phyloP scores from a whole-genome alignment of 176 grass and related monocot species.

The Aegilops sharonensis region DNA sequence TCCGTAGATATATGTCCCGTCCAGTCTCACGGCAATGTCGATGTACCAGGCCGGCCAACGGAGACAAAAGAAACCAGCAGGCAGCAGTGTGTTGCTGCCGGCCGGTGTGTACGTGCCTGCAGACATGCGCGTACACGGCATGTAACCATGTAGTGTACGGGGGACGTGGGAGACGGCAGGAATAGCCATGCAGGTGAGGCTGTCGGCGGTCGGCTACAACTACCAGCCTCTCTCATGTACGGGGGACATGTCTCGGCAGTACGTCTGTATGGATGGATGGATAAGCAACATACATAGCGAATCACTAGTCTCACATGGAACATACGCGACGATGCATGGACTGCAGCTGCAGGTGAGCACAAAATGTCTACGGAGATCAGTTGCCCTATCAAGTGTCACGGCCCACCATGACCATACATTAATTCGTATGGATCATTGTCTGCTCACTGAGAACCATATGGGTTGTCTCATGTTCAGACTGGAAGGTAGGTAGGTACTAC shows the following conservation, averaged over 20 bases:
- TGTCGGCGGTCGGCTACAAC: slow-evolving; percentile 12
- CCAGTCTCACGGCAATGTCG: too few species aligned
- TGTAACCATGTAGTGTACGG: neutral
- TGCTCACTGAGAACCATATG: neutral
- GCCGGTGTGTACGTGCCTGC: slow-evolving; percentile 1
- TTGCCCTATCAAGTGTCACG: too few species aligned
- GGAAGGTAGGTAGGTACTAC: neutral
- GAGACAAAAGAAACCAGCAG: neutral
- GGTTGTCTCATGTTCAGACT: neutral
- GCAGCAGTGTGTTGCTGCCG: neutral
- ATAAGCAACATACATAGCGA: neutral
- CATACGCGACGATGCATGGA: neutral
- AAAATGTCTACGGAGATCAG: neutral
- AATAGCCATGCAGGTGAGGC: slow-evolving; percentile 18
- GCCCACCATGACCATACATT: neutral
- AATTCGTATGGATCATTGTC: neutral
- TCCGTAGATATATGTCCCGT: too few species aligned
- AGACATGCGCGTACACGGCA: neutral
- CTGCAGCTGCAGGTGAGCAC: neutral
- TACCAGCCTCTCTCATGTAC: neutral
- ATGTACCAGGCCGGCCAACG: too few species aligned
- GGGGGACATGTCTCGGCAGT: too few species aligned
- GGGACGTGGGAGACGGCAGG: neutral
- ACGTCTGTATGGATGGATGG: neutral
- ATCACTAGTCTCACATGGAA: neutral